Base-by-base conservation (phyloP, 2,329 filamentous ascomycete species). In the Aspergillus luchuensis region DNA sequence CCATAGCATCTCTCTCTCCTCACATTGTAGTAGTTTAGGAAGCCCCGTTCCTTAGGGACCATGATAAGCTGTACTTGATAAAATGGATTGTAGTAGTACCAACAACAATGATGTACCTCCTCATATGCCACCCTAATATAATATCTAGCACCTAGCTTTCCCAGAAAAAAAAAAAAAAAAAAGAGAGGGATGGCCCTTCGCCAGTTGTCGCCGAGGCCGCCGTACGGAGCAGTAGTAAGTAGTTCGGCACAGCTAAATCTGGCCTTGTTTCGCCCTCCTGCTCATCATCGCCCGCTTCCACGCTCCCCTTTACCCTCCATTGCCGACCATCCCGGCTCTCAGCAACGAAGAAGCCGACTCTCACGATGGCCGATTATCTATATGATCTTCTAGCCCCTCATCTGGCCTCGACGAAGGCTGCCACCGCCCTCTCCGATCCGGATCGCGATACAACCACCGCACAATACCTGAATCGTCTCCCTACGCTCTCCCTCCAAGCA, bases 381-480 rank as follows among this genome's bases (percentile, higher is more conserved):
- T 89, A 91, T 70, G 91, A 95, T 60, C 82, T 95, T 45, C 82
- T 95, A 47, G 77, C 80, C 57, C 86, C 88, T 25, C 85, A 89
- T 72, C 80, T 89, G 63, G 80, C 84, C 68, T 64, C 73, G 67
- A 63, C 72, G 69, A 60, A 74, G 74, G 52, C 63, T 33, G 62
- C 60, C 33, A 28, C 55, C 23, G 30, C 19, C 19, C 57, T 54
- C 30, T 30, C 51, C 36, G 47, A 49, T 33, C 63, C 59, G 5
- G 55, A 65, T 38, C 63, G 67, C 19, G 68, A 73, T 65, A 64
- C 71, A 36, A 75, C 78, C 50, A 74, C 80, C 13, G 72, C 74
- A 48, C 73, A 85, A 56, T 99, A 98, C 75, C 87, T 98, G 50
- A 84, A 87, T 61, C 87, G 89, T 62, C 82, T 98, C 49, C 88